Evolutionary conservation across 1,139 yeast species (phyloP), one percentile per base, ranked within the genome.

Genomic region (Yamadazyma diospyri): DNA sequence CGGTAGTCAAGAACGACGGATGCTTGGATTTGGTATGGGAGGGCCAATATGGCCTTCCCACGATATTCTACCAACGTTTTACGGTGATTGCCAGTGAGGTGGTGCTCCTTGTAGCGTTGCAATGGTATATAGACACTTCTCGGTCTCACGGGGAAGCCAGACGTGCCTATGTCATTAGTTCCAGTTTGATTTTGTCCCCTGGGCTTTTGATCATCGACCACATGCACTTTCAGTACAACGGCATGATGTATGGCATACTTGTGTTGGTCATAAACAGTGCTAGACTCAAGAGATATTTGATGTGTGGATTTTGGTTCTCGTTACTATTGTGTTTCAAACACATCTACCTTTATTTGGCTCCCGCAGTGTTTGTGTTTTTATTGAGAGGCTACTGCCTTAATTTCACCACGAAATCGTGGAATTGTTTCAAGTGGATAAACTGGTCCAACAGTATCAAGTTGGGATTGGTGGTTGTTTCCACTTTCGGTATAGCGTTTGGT

Each of bases 211-310:
- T 89, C 20, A 81, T 89, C 32, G 97, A 89, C 55, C 96, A 88
- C 56, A 85, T 89, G 23, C 97, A 89, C 56, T 89, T 89, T 65
- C 97, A 89, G 57, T 89, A 89, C 55, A 89, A 89, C 55, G 97
- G 96, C 3, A 81, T 88, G 76, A 69, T 89, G 71, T 89, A 85
- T 57, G 97, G 97, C 0, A 64, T 94, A 15, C 61, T 92, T 37
- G 71, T 89, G 17, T 70, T 81, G 25, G 77, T 94, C 19, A 71
- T 92, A 26, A 79, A 82, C 25, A 76, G 80, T 22, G 95, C 94
- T 0, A 71, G 80, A 40, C 60, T 77, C 35, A 57, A 73, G 31
- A 69, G 66, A 34, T 71, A 78, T 50, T 61, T 86, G 30, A 50
- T 66, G 51, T 76, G 92, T 50, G 97, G 89, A 0, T 66, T 74